Conservation (phyloP, 441 rosid species). For the Corymbia citriodora region DNA sequence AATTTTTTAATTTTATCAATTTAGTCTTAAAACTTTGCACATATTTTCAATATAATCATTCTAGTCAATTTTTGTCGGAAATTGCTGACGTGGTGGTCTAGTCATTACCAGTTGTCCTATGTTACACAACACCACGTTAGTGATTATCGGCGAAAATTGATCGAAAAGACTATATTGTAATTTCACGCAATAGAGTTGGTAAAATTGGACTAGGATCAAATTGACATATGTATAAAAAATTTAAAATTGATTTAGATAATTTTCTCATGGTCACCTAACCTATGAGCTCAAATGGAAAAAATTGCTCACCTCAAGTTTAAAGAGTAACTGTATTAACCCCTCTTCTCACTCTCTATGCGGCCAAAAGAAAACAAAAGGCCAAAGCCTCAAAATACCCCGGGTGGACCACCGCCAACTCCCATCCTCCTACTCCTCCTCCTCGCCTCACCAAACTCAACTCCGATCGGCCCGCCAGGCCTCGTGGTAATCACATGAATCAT, state of each 20-base stretch:
- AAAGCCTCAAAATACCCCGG: background rate
- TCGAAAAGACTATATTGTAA: accelerated
- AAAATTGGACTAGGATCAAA: accelerated
- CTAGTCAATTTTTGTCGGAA: accelerated
- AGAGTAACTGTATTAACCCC: background rate
- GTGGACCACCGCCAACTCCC: background rate
- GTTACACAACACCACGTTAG: accelerated
- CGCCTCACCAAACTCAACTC: background rate
- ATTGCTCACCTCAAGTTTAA: background rate
- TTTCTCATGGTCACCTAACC: background rate
- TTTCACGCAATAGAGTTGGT: background rate
- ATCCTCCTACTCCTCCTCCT: background rate
- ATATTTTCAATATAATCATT: background rate
- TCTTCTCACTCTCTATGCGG: background rate
- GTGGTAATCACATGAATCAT: background rate
- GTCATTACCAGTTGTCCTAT: accelerated
- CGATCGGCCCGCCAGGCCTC: background rate
- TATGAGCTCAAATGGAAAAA: background rate
- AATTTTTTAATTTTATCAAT: no score
- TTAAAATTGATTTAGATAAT: accelerated
- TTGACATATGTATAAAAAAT: accelerated
- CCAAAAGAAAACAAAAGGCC: background rate
- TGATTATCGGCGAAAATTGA: accelerated
- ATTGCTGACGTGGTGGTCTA: accelerated
- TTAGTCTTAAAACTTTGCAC: accelerated